Conservation (phyloP, 371 early-diverging fungal genomes). For the Umbelopsis sp. region DNA sequence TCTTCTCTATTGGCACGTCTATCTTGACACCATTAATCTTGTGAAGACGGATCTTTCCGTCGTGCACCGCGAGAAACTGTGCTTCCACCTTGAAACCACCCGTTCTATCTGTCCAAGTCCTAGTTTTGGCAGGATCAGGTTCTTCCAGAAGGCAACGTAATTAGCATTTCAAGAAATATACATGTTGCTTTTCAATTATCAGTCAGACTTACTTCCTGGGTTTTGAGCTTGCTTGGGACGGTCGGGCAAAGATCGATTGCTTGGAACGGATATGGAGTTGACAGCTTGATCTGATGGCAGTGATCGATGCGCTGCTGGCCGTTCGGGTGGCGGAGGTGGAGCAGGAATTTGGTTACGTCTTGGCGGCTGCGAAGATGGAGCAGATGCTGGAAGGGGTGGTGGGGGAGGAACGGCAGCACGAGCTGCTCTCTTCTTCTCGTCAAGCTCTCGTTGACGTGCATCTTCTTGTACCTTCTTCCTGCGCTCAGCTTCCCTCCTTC, state of each 20-base stretch:
- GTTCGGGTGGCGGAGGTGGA: slow-evolving; percentile 26
- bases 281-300: slow-evolving; percentile 28
- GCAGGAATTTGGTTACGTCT: slow-evolving; percentile 38
- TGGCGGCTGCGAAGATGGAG: slow-evolving; percentile 24
- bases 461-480: slow-evolving; percentile 22
- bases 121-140: slow-evolving; percentile 65
- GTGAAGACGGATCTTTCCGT: slow-evolving; percentile 88
- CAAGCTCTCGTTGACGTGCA: slow-evolving; percentile 18
- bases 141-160: slow-evolving; percentile 19
- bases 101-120: slow-evolving; percentile 93
- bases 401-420: slow-evolving; percentile 32
- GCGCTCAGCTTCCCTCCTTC: slow-evolving; percentile 24
- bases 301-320: slow-evolving; percentile 23
- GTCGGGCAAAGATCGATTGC: slow-evolving; percentile 31
- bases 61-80: slow-evolving; percentile 73
- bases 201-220: slow-evolving; percentile 23
- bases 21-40: slow-evolving; percentile 95
- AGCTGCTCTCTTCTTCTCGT: slow-evolving; percentile 18
- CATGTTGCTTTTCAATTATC: background rate
- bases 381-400: slow-evolving; percentile 26
- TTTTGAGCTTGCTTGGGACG: slow-evolving; percentile 35
- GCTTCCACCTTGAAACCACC: slow-evolving; percentile 93
- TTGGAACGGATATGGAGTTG: slow-evolving; percentile 30
- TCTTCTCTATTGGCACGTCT: slow-evolving; percentile 88
- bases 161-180: background rate